Conservation (phyloP, 306 rosid species). For the Trichosanthes cucumerina region DNA sequence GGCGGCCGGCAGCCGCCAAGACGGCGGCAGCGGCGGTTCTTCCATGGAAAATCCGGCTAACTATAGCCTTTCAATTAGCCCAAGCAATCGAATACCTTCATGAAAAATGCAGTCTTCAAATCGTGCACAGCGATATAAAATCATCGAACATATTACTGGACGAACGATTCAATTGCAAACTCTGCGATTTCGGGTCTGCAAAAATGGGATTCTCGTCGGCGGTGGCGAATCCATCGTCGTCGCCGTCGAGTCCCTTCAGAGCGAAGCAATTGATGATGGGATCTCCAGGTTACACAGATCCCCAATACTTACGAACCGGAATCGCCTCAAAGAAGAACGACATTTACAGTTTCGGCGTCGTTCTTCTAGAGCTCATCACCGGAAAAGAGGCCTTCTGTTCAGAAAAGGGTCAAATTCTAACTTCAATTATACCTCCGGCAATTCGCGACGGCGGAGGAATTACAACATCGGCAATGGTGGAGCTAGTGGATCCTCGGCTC, state of each 20-base stretch:
- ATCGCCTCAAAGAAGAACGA: conserved; percentile 47
- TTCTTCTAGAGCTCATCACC: conserved; percentile 29
- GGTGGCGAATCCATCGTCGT: conserved; percentile 3
- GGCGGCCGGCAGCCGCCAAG: background rate
- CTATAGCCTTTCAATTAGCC: conserved; percentile 29
- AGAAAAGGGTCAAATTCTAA: conserved; percentile 17
- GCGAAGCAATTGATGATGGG: conserved; percentile 34
- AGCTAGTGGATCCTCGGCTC: conserved; percentile 25
- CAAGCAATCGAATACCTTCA: conserved; percentile 34
- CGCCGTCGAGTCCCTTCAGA: conserved; percentile 9
- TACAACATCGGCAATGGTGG: background rate
- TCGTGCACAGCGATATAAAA: conserved; percentile 42
- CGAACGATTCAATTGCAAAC: conserved; percentile 22
- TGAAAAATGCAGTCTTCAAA: conserved; percentile 25
- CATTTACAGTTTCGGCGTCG: conserved; percentile 36
- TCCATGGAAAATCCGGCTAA: conserved; percentile 32
- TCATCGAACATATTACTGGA: conserved; percentile 37
- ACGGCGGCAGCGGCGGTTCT: background rate
- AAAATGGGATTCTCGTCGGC: conserved; percentile 40
- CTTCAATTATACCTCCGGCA: conserved; percentile 5
- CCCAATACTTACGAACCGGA: conserved; percentile 39
- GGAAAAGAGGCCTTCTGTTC: conserved; percentile 34
- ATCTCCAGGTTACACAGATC: conserved; percentile 48
- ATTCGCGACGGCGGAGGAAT: conserved; percentile 1
- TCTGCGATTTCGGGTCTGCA: conserved; percentile 45